phyloP scores from a whole-genome alignment of 768 basidiomycete species.

The Lentinula aciculospora region DNA sequence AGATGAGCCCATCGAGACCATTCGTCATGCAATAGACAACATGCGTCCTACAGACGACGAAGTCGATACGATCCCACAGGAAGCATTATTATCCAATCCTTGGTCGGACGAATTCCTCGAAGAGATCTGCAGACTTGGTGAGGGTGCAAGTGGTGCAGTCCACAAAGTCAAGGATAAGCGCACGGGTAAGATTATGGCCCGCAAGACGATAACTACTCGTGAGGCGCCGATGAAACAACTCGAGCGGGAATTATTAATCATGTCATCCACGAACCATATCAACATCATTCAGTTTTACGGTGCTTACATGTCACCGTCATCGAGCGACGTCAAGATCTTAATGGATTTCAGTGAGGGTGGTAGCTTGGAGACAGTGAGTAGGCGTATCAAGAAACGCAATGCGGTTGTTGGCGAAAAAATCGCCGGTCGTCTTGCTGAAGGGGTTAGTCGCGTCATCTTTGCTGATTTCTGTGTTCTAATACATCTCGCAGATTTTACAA shows the following conservation, averaged over 20 bases:
- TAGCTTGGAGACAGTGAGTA: conserved; percentile 84
- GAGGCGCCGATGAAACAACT: conserved; percentile 92
- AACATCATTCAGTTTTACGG: conserved; percentile 94
- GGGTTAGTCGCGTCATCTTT: conserved; percentile 46
- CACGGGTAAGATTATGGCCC: conserved; percentile 78
- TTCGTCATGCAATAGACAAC: conserved; percentile 14
- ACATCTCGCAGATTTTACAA: conserved; percentile 59
- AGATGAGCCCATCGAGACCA: conserved; percentile 23
- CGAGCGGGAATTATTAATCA: conserved; percentile 87
- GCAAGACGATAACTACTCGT: conserved; percentile 89
- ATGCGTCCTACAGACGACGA: conserved; percentile 32
- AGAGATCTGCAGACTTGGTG: conserved; percentile 75
- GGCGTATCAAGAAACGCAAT: conserved; percentile 73
- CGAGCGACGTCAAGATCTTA: conserved; percentile 90
- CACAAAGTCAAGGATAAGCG: conserved; percentile 87
- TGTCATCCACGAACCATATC: conserved; percentile 73
- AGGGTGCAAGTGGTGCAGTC: conserved; percentile 95
- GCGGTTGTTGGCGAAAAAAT: conserved; percentile 84
- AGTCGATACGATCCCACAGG: conserved; percentile 14
- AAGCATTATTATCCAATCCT: conserved; percentile 23
- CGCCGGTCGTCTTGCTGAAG: conserved; percentile 88
- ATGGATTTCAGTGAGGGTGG: conserved; percentile 91
- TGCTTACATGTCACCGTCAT: conserved; percentile 81
- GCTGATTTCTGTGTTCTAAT: conserved; percentile 5
- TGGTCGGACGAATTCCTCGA: conserved; percentile 74